Evolutionary conservation across 352 stramenopile genomes (phyloP).

Genomic region (Thraustochytrium striatum): DNA sequence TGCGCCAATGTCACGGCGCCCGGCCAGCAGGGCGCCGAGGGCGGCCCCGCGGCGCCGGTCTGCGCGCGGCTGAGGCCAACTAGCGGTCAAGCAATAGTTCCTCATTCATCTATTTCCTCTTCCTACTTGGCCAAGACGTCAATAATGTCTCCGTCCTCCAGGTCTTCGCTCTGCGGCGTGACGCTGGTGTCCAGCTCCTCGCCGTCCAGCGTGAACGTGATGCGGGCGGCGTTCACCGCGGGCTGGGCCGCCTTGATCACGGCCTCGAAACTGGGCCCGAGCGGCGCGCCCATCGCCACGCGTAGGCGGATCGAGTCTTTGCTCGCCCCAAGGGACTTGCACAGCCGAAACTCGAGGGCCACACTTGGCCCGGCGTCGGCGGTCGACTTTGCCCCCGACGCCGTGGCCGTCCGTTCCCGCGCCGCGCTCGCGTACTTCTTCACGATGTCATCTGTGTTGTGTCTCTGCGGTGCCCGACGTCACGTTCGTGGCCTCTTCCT

Average conservation of each 20-base stretch:
- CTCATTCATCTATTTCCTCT: background rate
- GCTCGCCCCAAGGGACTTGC: background rate
- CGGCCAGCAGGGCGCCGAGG: background rate
- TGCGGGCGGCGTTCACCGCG: background rate
- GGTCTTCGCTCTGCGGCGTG: background rate
- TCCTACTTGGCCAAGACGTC: background rate
- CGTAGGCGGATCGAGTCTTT: background rate
- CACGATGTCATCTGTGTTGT: background rate
- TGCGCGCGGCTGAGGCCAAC: background rate
- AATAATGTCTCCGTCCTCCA: background rate
- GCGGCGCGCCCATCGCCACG: background rate
- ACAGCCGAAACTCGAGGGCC: background rate
- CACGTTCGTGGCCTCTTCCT: background rate
- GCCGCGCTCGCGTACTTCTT: background rate
- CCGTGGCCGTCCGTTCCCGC: background rate
- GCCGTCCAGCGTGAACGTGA: background rate
- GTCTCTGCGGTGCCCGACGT: background rate
- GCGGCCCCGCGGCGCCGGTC: background rate
- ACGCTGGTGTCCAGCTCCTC: background rate
- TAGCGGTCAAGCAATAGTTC: background rate
- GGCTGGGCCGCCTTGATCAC: background rate
- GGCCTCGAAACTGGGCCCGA: background rate
- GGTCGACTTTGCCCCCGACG: background rate
- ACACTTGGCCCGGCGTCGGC: background rate
- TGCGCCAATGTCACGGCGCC: conserved; percentile 63